A percentile compares a stretch with the other conserved stretches of the same genome.
phyloP scores from a whole-genome alignment of 495 filamentous ascomycete species.

The Penicillium roqueforti region DNA sequence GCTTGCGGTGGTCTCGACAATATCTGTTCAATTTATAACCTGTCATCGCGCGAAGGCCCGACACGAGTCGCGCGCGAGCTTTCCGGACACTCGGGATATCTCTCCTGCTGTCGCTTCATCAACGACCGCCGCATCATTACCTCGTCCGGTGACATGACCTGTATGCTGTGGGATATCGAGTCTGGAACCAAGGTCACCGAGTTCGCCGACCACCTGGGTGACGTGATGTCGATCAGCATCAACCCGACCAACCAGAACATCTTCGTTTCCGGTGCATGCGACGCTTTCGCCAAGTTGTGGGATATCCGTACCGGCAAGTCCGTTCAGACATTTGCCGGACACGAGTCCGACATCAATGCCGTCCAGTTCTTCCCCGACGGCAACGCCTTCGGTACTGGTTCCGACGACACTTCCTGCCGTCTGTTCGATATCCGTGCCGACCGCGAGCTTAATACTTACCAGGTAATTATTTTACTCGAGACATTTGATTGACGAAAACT shows the following conservation, averaged over 20 bases:
- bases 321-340: constrained; percentile 95
- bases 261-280: constrained; percentile 97
- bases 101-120: constrained; percentile 98
- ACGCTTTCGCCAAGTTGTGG: constrained; percentile 98
- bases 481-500: constrained; percentile 2
- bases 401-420: constrained; percentile 95
- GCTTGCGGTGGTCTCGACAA: constrained; percentile 98
- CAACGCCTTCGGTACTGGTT: constrained; percentile 97
- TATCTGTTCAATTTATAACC: constrained; percentile 99
- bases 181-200: constrained; percentile 95
- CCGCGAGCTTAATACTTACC: constrained; percentile 92
- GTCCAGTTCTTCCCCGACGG: constrained; percentile 99
- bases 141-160: constrained; percentile 98
- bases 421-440: constrained; percentile 98
- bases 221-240: constrained; percentile 99
- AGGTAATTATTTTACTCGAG: constrained; percentile 51
- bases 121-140: constrained; percentile 97
- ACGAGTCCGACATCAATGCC: constrained; percentile 98
- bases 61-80: constrained; percentile 95
- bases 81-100: constrained; percentile 94
- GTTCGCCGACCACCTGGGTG: constrained; percentile 96
- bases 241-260: constrained; percentile 96
- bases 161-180: constrained; percentile 99
- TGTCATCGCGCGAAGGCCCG: constrained; percentile 91
- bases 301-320: constrained; percentile 98